phyloP scores from a whole-genome alignment of 129 eudicot genomes.

The Flaveria trinervia region DNA sequence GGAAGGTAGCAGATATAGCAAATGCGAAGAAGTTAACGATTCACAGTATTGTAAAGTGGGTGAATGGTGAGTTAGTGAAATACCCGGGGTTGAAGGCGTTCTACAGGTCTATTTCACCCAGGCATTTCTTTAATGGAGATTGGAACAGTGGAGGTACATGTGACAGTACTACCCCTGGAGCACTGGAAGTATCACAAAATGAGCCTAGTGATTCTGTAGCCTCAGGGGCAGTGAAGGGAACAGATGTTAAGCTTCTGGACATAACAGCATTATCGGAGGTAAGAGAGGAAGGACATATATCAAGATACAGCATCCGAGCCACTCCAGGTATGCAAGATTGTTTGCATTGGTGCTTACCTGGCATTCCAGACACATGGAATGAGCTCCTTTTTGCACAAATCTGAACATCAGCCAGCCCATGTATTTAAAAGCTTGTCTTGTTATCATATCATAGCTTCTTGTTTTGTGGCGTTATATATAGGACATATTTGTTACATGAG shows the following conservation, averaged over 20 bases:
- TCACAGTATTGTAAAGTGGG: constrained; percentile 66
- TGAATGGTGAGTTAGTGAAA: constrained; percentile 57
- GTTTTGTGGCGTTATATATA: constrained; percentile 17
- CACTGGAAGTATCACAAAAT: constrained; percentile 56
- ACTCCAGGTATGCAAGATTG: constrained; percentile 49
- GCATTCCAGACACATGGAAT: constrained; percentile 49
- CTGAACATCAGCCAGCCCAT: constrained; percentile 4
- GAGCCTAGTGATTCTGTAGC: constrained; percentile 63
- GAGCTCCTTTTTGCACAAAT: constrained; percentile 49
- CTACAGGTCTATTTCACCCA: constrained; percentile 75
- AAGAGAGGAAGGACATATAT: constrained; percentile 74
- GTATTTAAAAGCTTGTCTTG: too few species aligned
- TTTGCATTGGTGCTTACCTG: constrained; percentile 54
- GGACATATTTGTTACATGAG: constrained; percentile 13
- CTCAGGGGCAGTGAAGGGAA: constrained; percentile 76
- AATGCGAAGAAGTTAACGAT: constrained; percentile 75
- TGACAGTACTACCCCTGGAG: constrained; percentile 69
- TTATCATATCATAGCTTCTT: constrained; percentile 9
- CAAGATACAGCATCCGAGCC: constrained; percentile 38
- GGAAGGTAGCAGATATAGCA: constrained; percentile 46
- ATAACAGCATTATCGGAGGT: constrained; percentile 77
- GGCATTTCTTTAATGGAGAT: constrained; percentile 96
- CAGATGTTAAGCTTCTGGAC: constrained; percentile 66
- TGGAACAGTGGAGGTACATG: constrained; percentile 98
- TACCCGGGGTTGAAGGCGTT: constrained; percentile 71